These are phyloP conservation scores for Candida sakaeoensis DNA, from an alignment of 805 yeast species.

Conservation along the genomic window DNA sequence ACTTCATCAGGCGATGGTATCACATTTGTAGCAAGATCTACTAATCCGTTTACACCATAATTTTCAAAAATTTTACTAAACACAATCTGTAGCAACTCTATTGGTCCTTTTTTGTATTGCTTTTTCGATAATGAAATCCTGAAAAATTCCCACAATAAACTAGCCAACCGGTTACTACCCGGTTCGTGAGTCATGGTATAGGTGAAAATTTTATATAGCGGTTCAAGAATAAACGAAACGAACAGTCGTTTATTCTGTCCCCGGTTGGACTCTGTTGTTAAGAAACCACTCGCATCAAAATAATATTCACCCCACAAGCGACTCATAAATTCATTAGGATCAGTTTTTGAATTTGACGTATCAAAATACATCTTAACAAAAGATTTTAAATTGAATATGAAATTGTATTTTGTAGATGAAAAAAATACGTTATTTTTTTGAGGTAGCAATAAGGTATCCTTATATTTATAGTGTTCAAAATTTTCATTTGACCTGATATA, in stretches of 20 bases:
- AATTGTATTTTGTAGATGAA: constrained; percentile 60
- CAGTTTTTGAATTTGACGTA: constrained; percentile 11
- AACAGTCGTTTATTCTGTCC: constrained; percentile 44
- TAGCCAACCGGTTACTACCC: constrained; percentile 31
- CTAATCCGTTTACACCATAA: constrained; percentile 42
- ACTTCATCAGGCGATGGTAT: constrained; percentile 24
- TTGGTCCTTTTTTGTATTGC: constrained; percentile 51
- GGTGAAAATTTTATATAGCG: constrained; percentile 73
- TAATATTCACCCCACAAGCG: constrained; percentile 78
- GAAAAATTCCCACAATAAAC: constrained; percentile 46
- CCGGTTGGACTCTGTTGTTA: constrained; percentile 31
- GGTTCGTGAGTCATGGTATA: constrained; percentile 54
- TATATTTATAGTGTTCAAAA: constrained; percentile 22
- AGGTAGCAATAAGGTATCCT: constrained; percentile 48
- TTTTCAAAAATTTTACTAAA: constrained; percentile 47
- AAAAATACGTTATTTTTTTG: constrained; percentile 70
- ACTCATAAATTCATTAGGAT: constrained; percentile 39
- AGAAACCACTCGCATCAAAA: constrained; percentile 47
- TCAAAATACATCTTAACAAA: constrained; percentile 52
- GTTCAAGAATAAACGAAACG: constrained; percentile 64
- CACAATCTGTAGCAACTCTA: constrained; percentile 52
- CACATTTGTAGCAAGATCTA: constrained; percentile 39
- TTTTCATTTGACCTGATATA: constrained; percentile 37
- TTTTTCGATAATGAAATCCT: constrained; percentile 41
- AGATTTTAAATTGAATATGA: constrained; percentile 63